Conservation (phyloP, 129 eudicot species). For the Flaveria ramosissima region DNA sequence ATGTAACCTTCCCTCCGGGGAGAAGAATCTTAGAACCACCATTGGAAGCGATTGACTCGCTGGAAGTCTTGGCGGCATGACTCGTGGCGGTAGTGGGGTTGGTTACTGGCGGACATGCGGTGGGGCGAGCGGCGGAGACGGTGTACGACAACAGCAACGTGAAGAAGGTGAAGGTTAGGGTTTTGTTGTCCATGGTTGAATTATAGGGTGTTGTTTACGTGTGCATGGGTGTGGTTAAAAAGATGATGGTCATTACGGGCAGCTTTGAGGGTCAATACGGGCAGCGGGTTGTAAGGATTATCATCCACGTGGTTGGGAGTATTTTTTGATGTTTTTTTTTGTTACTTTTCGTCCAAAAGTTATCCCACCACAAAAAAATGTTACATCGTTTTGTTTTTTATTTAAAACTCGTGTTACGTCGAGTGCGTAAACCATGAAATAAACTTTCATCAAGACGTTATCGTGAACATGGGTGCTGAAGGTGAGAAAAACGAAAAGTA, state of each 20-base stretch:
- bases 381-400: neutral
- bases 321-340: neutral
- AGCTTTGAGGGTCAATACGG: constrained; percentile 18
- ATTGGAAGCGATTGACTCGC: neutral
- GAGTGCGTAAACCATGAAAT: too few species aligned
- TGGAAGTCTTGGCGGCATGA: neutral
- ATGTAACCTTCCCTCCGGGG: neutral
- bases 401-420: neutral
- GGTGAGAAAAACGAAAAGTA: too few species aligned
- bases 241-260: constrained; percentile 29
- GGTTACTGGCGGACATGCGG: constrained; percentile 2
- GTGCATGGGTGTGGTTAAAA: constrained; percentile 21
- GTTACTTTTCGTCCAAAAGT: neutral
- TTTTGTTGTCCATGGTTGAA: constrained; percentile 26
- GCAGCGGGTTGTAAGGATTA: constrained; percentile 22
- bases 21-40: constrained; percentile 7
- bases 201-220: constrained; percentile 8
- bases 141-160: constrained; percentile 24
- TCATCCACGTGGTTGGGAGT: constrained; percentile 35
- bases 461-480: too few species aligned
- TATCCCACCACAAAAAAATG: neutral
- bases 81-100: constrained; percentile 11
- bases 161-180: constrained; percentile 32
- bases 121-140: constrained; percentile 37
- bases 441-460: too few species aligned